Evolutionary conservation across 768 basidiomycete species (phyloP), one percentile per base, ranked within the genome.

Genomic region (Paxillus involutus): DNA sequence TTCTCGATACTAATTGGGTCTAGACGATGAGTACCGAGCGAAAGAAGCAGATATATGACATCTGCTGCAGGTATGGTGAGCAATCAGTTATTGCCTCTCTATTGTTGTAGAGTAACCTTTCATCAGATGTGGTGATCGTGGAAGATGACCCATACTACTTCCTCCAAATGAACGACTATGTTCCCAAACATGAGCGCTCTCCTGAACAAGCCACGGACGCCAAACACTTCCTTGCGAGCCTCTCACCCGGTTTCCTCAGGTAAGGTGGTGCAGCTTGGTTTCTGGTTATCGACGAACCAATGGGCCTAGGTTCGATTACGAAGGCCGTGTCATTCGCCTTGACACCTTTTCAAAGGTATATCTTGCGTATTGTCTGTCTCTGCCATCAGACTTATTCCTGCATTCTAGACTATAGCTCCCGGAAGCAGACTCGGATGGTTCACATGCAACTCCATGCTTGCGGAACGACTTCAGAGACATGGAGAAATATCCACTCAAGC

Each of bases 131-230:
- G 21, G 83, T 91, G 59, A 90, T 90, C 55, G 83, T 88, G 50
- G 89, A 92, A 73, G 90, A 93, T 60, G 90, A 91, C 69, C 90
- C 91, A 4, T 91, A 91, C 68, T 85, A 81, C 69, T 88, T 89
- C 73, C 73, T 91, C 21, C 88, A 90, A 64, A 71, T 83, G 56
- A 81, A 79, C 0, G 57, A 70, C 2, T 90, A 87, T 66, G 63
- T 75, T 7, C 78, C 75, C 6, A 80, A 80, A 55, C 56, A 60
- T 29, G 69, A 69, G 30, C 75, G 73, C 19, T 56, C 55, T 50
- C 21, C 37, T 24, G 14, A 30, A 47, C 49, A 44, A 3, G 49
- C 47, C 19, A 78, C 77, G 32, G 74, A 76, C 21, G 76, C 75
- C 35, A 64, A 62, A 42, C 29, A n/a, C 33, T 88, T 77, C 67